Conservation (phyloP, 2,329 filamentous ascomycete genomes). For the Fusarium paranaense region DNA sequence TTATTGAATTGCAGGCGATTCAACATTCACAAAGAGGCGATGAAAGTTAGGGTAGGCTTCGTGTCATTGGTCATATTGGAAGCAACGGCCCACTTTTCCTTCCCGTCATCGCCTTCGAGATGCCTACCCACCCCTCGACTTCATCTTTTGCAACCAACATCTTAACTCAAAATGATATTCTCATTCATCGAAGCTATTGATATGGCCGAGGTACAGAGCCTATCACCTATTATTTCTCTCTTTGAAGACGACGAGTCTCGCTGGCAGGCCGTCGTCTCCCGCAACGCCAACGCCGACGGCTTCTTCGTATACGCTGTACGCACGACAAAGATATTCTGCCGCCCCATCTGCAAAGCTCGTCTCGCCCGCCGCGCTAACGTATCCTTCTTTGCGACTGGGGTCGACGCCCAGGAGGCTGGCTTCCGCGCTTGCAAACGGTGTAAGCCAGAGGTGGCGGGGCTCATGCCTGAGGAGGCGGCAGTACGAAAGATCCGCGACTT, state of each 20-base stretch:
- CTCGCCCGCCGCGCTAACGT: constrained; percentile 72
- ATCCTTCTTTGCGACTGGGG: constrained; percentile 60
- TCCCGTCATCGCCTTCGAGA: not conserved
- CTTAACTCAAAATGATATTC: not conserved
- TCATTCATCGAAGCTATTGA: not conserved
- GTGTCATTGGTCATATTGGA: constrained; percentile 46
- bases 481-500: constrained; percentile 55
- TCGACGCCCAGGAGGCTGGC: constrained; percentile 59
- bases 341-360: constrained; percentile 70
- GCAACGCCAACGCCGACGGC: constrained; percentile 52
- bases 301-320: constrained; percentile 58
- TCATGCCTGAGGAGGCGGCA: constrained; percentile 57
- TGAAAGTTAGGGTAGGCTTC: not conserved
- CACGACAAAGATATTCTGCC: constrained; percentile 67
- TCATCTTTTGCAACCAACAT: not conserved
- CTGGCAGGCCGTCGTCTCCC: constrained; percentile 52
- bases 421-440: constrained; percentile 71
- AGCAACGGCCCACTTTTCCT: constrained; percentile 44
- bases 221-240: not conserved
- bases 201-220: not conserved
- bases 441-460: constrained; percentile 55
- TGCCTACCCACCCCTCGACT: not conserved
- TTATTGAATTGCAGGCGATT: not conserved
- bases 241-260: constrained; percentile 49
- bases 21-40: not conserved